A percentile compares a stretch with the other conserved stretches of the same genome.
Conservation (phyloP, 306 rosid genomes). For the Sechiopsis laciniata region DNA sequence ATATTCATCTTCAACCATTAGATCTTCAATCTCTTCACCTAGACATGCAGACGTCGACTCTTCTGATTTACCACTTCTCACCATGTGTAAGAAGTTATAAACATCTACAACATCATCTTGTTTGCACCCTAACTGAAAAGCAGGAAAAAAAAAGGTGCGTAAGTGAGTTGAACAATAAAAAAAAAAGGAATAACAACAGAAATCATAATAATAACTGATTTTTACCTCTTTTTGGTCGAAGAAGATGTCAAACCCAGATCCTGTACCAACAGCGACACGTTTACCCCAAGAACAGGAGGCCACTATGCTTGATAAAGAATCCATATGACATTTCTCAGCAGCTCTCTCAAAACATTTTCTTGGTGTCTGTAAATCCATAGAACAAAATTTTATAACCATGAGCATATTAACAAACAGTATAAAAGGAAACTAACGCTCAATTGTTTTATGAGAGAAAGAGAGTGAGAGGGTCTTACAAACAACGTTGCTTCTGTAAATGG, state of each 20-base stretch:
- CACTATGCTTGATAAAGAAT: slow-evolving; percentile 72
- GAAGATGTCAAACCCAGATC: slow-evolving; percentile 73
- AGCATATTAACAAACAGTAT: slow-evolving; percentile 15
- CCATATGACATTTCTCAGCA: slow-evolving; percentile 78
- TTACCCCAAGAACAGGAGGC: slow-evolving; percentile 98
- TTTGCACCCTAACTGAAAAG: slow-evolving; percentile 45
- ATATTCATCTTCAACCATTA: slow-evolving; percentile 45
- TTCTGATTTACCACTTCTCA: slow-evolving; percentile 45
- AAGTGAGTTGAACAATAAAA: slow-evolving; percentile 8
- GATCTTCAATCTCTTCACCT: slow-evolving; percentile 71
- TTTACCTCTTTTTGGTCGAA: slow-evolving; percentile 72
- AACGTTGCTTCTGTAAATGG: slow-evolving; percentile 95
- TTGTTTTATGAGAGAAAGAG: slow-evolving; percentile 19
- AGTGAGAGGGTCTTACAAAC: slow-evolving; percentile 49
- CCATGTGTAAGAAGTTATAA: slow-evolving; percentile 62
- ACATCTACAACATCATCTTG: slow-evolving; percentile 65
- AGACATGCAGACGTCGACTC: slow-evolving; percentile 53
- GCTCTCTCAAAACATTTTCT: slow-evolving; percentile 85
- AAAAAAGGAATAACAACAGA: neutral
- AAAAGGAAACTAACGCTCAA: neutral
- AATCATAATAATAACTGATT: neutral
- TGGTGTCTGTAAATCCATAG: slow-evolving; percentile 62
- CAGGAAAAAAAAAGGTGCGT: neutral
- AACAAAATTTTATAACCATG: slow-evolving; percentile 16
- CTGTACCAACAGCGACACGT: slow-evolving; percentile 88